A percentile compares a stretch with the other conserved stretches of the same genome.
Conservation (phyloP, 257 asterid species). For the Nicotiana tabacum region DNA sequence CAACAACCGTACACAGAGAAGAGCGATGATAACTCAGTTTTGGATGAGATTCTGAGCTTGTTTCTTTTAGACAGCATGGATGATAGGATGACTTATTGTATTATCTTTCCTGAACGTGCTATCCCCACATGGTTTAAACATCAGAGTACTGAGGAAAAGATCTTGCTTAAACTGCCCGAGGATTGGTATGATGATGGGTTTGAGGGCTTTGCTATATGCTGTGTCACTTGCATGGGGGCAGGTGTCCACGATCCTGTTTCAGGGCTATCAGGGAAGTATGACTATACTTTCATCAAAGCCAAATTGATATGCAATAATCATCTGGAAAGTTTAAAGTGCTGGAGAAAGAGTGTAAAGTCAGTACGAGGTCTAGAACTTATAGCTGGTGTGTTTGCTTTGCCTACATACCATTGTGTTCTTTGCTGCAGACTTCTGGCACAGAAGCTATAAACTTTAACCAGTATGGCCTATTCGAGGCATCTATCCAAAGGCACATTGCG, state of each 20-base stretch:
- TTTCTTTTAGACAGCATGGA: too few species aligned
- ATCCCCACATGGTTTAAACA: neutral
- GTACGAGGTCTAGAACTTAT: neutral
- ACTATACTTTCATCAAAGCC: too few species aligned
- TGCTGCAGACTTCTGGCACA: neutral
- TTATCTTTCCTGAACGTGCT: neutral
- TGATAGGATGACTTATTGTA: neutral
- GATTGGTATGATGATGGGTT: too few species aligned
- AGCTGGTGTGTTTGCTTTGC: neutral
- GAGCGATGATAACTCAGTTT: too few species aligned
- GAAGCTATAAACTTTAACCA: neutral
- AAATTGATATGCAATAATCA: neutral
- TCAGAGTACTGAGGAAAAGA: neutral
- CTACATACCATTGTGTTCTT: neutral
- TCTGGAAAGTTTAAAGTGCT: neutral
- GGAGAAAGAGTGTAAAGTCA: neutral
- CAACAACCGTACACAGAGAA: too few species aligned
- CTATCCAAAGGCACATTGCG: neutral
- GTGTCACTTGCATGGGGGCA: neutral
- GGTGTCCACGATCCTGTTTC: neutral
- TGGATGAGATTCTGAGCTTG: too few species aligned
- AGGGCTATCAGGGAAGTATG: neutral
- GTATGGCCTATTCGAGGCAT: neutral
- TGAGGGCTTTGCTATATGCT: neutral
- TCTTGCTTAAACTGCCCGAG: neutral